Conservation (phyloP, 495 filamentous ascomycete genomes). For the Lasiosphaeriaceae sp. region DNA sequence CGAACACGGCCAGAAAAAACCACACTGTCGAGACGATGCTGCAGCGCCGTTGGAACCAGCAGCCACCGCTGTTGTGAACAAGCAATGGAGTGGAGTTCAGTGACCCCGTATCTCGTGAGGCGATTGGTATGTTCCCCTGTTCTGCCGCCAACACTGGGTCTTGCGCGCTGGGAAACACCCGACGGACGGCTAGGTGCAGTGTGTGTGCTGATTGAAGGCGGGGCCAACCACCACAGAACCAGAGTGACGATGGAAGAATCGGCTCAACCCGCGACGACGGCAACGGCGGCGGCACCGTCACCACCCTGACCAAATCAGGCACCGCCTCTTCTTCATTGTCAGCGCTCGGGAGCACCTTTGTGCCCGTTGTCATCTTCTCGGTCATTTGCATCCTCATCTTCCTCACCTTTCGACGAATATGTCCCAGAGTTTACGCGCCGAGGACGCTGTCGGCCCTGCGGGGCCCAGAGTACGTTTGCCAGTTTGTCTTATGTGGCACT, state of each 20-base stretch:
- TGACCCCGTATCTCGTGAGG: background rate
- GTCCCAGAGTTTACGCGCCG: conserved; percentile 32
- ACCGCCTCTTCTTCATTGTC: conserved; percentile 21
- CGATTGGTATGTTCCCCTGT: background rate
- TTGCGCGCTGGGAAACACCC: background rate
- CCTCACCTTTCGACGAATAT: conserved; percentile 24
- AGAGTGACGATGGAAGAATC: conserved; percentile 24
- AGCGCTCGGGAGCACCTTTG: conserved; percentile 48
- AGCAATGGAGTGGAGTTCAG: background rate
- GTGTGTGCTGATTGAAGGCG: background rate
- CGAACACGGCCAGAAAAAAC: background rate
- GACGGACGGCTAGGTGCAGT: background rate
- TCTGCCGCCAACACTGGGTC: background rate
- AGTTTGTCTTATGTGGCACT: background rate
- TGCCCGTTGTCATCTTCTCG: conserved; percentile 43
- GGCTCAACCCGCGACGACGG: conserved; percentile 27
- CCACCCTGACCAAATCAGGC: conserved; percentile 5
- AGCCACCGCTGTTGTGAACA: background rate
- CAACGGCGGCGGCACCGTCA: conserved; percentile 22
- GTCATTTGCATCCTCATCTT: conserved; percentile 31
- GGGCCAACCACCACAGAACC: conserved; percentile 11
- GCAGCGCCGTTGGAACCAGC: background rate
- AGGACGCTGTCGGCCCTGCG: conserved; percentile 24
- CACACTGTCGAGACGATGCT: background rate
- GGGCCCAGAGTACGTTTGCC: conserved; percentile 25